Evolutionary conservation across 768 basidiomycete genomes (phyloP), one percentile per base, ranked within the genome.

Genomic region (Dacryopinax primogenitus): DNA sequence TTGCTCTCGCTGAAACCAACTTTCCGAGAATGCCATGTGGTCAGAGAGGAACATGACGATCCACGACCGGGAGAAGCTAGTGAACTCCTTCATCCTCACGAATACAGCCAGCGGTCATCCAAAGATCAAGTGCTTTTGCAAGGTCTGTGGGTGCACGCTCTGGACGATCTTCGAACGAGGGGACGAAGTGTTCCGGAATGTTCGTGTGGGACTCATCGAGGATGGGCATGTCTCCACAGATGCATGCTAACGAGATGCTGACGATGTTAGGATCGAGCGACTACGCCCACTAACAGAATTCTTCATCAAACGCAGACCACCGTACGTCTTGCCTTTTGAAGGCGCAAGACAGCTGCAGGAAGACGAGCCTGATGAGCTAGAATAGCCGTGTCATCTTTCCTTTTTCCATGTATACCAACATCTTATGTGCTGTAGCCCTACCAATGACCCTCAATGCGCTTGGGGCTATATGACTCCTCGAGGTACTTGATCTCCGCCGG

Each of bases 401-500:
- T 44, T 44, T 4, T 44, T 18, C 18, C 7, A 18, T 23, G 16
- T 15, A 44, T 7, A 18, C 18, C 6, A 44, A 9, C 18, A 44
- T 18, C 41, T 15, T 44, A n/a, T n/a, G n/a, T n/a, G n/a, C n/a
- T n/a, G n/a, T n/a, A n/a, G n/a, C n/a, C n/a, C 32, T 45, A 64
- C 26, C 18, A 18, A 30, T 64, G 63, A 18, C 63, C 63, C 32
- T 33, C 36, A 34, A 64, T 45, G 3, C 7, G 16, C 34, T 41
- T 35, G 26, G 63, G 63, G 18, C 18, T 21, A 51, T 69, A 69
- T 6, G 68, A 64, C 26, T 67, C 64, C 41, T 67, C 66, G 32
- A 69, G 64, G 44, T 67, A 47, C 64, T 69, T 65, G 62, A 65
- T 37, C 30, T 69, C 68, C 37, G 65, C 64, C n/a, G 62, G 62